Conservation (phyloP, 2,329 filamentous ascomycete genomes). For the Westerdykella aurantiaca region DNA sequence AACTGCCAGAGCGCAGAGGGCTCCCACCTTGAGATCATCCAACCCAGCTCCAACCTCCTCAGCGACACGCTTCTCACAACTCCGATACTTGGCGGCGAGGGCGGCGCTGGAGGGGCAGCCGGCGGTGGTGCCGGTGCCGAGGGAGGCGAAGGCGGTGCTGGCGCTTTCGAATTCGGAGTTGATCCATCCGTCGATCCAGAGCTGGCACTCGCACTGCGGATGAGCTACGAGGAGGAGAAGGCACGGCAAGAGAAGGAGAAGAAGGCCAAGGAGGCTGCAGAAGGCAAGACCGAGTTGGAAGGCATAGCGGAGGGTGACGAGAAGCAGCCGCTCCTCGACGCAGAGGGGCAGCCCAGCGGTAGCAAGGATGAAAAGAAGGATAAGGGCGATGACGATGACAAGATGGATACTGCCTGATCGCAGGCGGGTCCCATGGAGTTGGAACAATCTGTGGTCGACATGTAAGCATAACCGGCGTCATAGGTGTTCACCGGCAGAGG, state of each 20-base stretch:
- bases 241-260: constrained; percentile 83
- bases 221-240: constrained; percentile 98
- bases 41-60: constrained; percentile 83
- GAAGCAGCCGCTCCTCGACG: constrained; percentile 56
- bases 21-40: constrained; percentile 84
- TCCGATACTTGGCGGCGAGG: constrained; percentile 83
- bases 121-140: constrained; percentile 46
- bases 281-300: constrained; percentile 71
- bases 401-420: constrained; percentile 84
- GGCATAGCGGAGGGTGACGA: constrained; percentile 68
- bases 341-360: constrained; percentile 60
- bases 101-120: constrained; percentile 54
- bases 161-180: constrained; percentile 79
- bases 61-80: constrained; percentile 87
- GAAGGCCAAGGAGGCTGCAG: constrained; percentile 63
- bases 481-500: constrained; percentile 1
- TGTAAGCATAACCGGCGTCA: constrained; percentile 7
- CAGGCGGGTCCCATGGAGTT: background rate
- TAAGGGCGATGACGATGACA: constrained; percentile 59
- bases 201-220: constrained; percentile 84
- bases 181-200: constrained; percentile 91
- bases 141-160: constrained; percentile 50
- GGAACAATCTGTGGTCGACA: background rate
- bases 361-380: constrained; percentile 49
- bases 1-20: constrained; percentile 84